These are phyloP conservation scores for Neurospora hispaniola DNA, from an alignment of 495 filamentous ascomycete genomes.

Conservation along the genomic window DNA sequence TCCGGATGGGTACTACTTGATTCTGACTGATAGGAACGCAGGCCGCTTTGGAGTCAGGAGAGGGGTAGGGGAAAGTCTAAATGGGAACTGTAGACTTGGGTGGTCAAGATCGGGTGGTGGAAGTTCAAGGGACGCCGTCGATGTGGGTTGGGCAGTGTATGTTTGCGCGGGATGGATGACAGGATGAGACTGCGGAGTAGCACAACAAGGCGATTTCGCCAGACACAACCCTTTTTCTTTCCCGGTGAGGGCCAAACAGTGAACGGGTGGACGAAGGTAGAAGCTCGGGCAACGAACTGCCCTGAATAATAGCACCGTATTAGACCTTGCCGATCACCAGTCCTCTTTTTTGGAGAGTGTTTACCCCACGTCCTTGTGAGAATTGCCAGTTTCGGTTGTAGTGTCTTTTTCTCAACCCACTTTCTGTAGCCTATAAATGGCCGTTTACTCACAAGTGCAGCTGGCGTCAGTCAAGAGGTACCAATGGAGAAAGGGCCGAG, in stretches of 20 bases:
- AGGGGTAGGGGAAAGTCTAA: conserved; percentile 13
- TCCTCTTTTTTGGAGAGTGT: not conserved
- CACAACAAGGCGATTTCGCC: conserved; percentile 2
- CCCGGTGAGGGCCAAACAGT: not conserved
- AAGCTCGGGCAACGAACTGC: not conserved
- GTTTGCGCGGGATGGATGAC: conserved; percentile 3
- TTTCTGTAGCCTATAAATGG: not conserved
- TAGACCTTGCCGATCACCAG: not conserved
- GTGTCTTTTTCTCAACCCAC: not conserved
- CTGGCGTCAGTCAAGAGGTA: not conserved
- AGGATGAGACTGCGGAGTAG: conserved; percentile 3
- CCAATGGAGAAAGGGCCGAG: not conserved
- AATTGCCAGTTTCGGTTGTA: not conserved
- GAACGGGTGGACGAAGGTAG: not conserved
- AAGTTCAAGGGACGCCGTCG: conserved; percentile 3
- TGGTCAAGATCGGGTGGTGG: conserved; percentile 9
- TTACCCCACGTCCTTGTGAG: not conserved
- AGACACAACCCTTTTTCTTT: conserved; percentile 12
- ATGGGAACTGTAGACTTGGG: conserved; percentile 5
- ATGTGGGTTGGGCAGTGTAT: conserved; percentile 16
- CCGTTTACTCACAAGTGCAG: not conserved
- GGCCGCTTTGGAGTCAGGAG: conserved; percentile 4
- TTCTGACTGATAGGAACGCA: conserved; percentile 12
- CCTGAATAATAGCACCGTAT: not conserved
- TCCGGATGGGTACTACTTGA: conserved; percentile 25